Evolutionary conservation across 495 filamentous ascomycete species (phyloP).

Genomic region (Sabuloglossum arenarium): DNA sequence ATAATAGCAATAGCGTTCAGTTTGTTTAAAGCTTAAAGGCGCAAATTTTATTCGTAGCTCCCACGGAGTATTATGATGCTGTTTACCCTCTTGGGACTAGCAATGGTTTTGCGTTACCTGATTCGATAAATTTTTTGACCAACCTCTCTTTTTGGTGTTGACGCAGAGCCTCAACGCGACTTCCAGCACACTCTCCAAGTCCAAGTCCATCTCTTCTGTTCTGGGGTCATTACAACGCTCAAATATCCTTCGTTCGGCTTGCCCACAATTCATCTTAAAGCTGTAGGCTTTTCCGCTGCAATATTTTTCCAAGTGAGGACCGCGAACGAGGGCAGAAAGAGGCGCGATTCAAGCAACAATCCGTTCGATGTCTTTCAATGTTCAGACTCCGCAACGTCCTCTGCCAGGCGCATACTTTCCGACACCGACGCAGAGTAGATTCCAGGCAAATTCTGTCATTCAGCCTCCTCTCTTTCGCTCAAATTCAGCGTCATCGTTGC

Average conservation of each 20-base stretch:
- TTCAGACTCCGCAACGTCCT: slow-evolving; percentile 6
- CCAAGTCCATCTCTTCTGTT: background rate
- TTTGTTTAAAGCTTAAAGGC: too few relatives aligned
- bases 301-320: background rate
- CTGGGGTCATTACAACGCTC: background rate
- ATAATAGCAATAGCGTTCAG: too few relatives aligned
- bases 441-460: background rate
- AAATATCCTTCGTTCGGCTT: background rate
- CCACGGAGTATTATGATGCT: too few relatives aligned
- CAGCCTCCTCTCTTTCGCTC: slow-evolving; percentile 1
- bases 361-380: slow-evolving; percentile 2
- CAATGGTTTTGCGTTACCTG: background rate
- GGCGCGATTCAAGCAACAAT: background rate
- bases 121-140: background rate
- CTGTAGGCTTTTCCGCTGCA: background rate
- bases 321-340: background rate
- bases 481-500: background rate
- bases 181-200: background rate
- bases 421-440: slow-evolving; percentile 2
- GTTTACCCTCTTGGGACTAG: too few relatives aligned
- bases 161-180: background rate
- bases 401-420: slow-evolving; percentile 6
- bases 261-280: background rate
- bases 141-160: background rate
- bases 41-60: too few relatives aligned